Base-by-base conservation (phyloP, 495 filamentous ascomycete genomes). In the Neurospora sp. region DNA sequence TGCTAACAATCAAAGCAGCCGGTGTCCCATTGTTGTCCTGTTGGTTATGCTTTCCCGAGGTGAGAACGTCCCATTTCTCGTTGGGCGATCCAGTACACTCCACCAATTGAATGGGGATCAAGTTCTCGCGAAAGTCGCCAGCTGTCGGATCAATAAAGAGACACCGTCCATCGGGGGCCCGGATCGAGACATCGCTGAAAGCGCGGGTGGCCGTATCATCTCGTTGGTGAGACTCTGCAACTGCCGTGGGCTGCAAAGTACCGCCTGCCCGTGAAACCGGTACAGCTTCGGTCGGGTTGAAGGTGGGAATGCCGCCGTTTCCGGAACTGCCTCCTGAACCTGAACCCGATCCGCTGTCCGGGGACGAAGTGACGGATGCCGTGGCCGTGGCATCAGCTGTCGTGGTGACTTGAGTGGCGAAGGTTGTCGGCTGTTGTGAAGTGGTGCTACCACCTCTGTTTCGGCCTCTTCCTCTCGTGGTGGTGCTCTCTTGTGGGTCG, bases 31-130 rank as follows among this genome's bases (percentile, higher is more conserved):
- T 80, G 59, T 54, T 38, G 48, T 45, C n/a, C 39, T 73, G 54
- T 34, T 76, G 39, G 71, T 88, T 87, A 73, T 88, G 86, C 69
- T 79, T 81, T 19, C 86, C 86, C 2, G 81, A 76, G n/a, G 83
- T 86, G 74, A 88, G 84, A 69, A 88, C 71, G 76, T 88, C 86
- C 72, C 84, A 88, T 78, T 86, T 86, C 81, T 88, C 86, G 36
- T 84, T 85, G 8, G 84, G 80, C 10, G 79, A 73, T 9, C 85
- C 85, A 1, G 79, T 76, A 77, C 86, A 88, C 1, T 78, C 73
- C 31, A 85, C 84, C 15, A 87, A 40, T 5, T 78, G 76, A 15
- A 88, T 79, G 0, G 86, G 86, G 59, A 88, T 87, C 54, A 88
- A 74, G 72, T 88, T 88, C 77, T 88, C 79, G 1, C 86, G 83